Evolutionary conservation across 2,329 filamentous ascomycete species (phyloP), one percentile per base, ranked within the genome.

Genomic region (Rhynchosporium agropyri): DNA sequence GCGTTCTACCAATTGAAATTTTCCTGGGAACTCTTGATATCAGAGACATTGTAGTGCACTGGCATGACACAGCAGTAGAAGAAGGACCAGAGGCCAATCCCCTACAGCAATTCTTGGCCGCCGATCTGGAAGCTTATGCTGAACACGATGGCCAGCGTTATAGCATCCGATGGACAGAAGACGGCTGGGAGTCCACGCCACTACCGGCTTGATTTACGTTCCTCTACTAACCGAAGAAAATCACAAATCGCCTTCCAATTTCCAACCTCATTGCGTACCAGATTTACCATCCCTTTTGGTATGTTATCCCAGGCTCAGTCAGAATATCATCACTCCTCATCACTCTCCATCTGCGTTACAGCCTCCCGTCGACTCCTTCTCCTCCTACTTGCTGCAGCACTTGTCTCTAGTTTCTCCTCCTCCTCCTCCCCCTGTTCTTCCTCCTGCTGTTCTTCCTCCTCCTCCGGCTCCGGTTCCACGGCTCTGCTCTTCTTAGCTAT

Each of bases 371-470:
- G 26, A 43, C 33, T 62, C 26, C 61, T 61, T 15, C 42, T 61
- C 45, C 59, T 48, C 54, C 50, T 56, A 50, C 58, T 46, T 20
- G 45, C 46, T 45, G 12, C 43, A 36, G n/a, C 28, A 51, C 54
- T 55, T 12, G 48, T 33, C 13, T 65, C 63, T 12, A 43, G 50
- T n/a, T 61, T 53, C n/a, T 67, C 66, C 40, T 65, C 64, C 38
- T 67, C 63, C 50, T 60, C 59, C 28, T 53, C 36, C 3, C 45
- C 63, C 33, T 61, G 50, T n/a, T 67, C 66, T 40, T 65, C 63
- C 38, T 67, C 63, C 50, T 60, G 56, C 26, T 53, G 36, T 2
- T 54, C 63, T 42, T 63, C 64, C 38, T 67, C 63, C 46, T 60
- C 56, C 28, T 53, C 36, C 3, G 49, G 61, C 3, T 56, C 49